A percentile compares a stretch with the other conserved stretches of the same genome.
Conservation (phyloP, 2,329 filamentous ascomycete species). For the Aureobasidium pullulans region DNA sequence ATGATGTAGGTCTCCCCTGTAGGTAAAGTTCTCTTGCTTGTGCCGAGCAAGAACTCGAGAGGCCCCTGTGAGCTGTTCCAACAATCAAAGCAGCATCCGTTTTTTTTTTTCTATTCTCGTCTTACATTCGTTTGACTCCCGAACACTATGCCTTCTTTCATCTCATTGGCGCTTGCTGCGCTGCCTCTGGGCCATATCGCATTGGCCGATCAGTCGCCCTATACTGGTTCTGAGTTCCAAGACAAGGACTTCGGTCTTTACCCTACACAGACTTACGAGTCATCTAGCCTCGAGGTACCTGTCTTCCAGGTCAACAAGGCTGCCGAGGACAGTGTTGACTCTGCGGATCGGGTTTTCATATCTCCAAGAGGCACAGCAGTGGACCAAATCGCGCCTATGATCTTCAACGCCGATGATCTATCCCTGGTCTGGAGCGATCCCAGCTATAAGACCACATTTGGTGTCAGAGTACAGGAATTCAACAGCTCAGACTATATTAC, state of each 20-base stretch:
- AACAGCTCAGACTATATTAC: conserved; percentile 30
- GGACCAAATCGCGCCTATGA: conserved; percentile 22
- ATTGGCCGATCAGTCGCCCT: conserved; percentile 7
- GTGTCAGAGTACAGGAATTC: conserved; percentile 34
- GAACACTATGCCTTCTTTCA: background rate
- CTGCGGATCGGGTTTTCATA: conserved; percentile 9
- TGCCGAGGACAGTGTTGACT: background rate
- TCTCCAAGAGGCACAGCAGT: conserved; percentile 14
- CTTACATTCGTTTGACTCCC: background rate
- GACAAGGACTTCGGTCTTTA: conserved; percentile 29
- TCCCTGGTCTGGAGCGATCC: conserved; percentile 25
- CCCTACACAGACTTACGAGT: conserved; percentile 29
- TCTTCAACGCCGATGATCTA: conserved; percentile 24
- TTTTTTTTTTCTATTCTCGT: background rate
- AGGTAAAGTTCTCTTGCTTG: background rate
- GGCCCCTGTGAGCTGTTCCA: background rate
- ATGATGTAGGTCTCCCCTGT: conserved; percentile 2
- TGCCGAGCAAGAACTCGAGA: background rate
- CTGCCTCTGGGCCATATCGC: background rate
- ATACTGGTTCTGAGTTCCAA: conserved; percentile 25
- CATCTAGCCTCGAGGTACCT: conserved; percentile 29
- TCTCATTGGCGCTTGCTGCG: background rate
- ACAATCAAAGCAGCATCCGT: background rate
- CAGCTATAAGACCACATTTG: conserved; percentile 34
- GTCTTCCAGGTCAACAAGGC: conserved; percentile 13